Percentiles rank a stretch among this genome's conserved stretches.
phyloP scores from a whole-genome alignment of 2,329 filamentous ascomycete genomes.

The Botrytis fragariae region DNA sequence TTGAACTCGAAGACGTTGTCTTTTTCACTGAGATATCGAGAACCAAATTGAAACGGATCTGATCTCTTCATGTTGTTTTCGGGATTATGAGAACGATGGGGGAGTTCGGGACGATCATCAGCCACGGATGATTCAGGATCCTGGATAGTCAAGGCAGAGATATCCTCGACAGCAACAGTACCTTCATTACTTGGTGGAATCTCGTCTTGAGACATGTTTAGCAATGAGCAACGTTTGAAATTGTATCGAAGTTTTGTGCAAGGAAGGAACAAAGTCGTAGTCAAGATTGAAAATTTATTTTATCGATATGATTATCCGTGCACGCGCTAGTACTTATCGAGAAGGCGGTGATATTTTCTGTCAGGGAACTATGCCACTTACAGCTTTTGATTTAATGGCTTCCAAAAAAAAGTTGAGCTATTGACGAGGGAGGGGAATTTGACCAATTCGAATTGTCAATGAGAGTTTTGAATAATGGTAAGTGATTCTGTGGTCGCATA shows the following conservation, averaged over 20 bases:
- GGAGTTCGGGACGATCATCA: slow-evolving; percentile 27
- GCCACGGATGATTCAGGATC: slow-evolving; percentile 24
- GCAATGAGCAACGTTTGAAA: not conserved
- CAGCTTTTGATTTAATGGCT: not conserved
- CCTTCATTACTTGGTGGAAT: slow-evolving; percentile 6
- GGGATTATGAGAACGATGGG: slow-evolving; percentile 39
- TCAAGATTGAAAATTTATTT: slow-evolving; percentile 7
- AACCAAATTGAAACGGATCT: slow-evolving; percentile 95
- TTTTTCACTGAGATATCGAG: slow-evolving; percentile 75
- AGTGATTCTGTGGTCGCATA: not conserved
- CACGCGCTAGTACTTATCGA: accelerated
- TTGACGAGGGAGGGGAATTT: slow-evolving; percentile 2
- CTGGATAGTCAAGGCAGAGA: slow-evolving; percentile 25
- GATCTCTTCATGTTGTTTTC: slow-evolving; percentile 76
- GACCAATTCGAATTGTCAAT: not conserved
- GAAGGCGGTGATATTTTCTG: not conserved
- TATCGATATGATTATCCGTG: not conserved
- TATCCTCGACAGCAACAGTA: not conserved
- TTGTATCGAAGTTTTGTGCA: not conserved
- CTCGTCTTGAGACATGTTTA: slow-evolving; percentile 14
- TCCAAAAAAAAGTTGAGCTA: slow-evolving; percentile 15
- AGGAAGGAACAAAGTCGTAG: not conserved
- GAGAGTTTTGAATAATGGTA: slow-evolving; percentile 8
- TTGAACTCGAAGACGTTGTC: slow-evolving; percentile 97
- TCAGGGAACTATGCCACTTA: not conserved